Percentiles rank a stretch among this genome's conserved stretches.
Conservation (phyloP, 2,329 filamentous ascomycete genomes). For the Sarocladium strictum region DNA sequence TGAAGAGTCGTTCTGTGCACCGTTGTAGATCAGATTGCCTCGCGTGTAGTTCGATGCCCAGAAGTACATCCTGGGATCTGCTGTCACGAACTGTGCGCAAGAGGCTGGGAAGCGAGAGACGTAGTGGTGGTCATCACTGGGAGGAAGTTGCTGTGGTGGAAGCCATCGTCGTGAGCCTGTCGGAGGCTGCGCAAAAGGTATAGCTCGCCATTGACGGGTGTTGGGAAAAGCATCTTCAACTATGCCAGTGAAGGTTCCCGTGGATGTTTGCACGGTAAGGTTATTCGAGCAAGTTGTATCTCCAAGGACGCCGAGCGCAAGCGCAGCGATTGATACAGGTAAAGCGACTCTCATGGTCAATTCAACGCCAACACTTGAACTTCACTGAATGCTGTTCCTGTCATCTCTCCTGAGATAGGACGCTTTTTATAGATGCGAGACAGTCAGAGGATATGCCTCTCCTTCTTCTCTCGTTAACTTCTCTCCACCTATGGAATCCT, state of each 20-base stretch:
- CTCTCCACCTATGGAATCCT: too few relatives aligned
- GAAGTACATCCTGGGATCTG: background rate
- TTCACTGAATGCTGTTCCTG: too few relatives aligned
- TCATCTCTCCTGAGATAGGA: too few relatives aligned
- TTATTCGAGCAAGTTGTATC: background rate
- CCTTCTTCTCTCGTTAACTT: too few relatives aligned
- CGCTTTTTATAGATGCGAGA: too few relatives aligned
- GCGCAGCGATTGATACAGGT: background rate
- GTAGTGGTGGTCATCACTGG: constrained; percentile 18
- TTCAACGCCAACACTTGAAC: too few relatives aligned
- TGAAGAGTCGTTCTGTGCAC: constrained; percentile 16
- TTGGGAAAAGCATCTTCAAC: constrained; percentile 24
- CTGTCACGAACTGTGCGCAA: constrained; percentile 27
- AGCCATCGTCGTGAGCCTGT: constrained; percentile 23
- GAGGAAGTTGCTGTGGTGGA: constrained; percentile 20
- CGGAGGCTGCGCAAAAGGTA: constrained; percentile 31
- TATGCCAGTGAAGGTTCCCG: constrained; percentile 27
- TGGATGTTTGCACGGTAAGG: constrained; percentile 24
- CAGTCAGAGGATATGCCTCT: too few relatives aligned
- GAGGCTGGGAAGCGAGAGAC: constrained; percentile 23
- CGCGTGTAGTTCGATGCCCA: constrained; percentile 11
- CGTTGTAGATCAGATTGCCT: constrained; percentile 17
- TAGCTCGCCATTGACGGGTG: constrained; percentile 29
- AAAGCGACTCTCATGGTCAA: background rate
- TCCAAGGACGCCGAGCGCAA: background rate